Evolutionary conservation across 371 early-diverging fungal genomes (phyloP).

Genomic region (Mucor circinelloides): DNA sequence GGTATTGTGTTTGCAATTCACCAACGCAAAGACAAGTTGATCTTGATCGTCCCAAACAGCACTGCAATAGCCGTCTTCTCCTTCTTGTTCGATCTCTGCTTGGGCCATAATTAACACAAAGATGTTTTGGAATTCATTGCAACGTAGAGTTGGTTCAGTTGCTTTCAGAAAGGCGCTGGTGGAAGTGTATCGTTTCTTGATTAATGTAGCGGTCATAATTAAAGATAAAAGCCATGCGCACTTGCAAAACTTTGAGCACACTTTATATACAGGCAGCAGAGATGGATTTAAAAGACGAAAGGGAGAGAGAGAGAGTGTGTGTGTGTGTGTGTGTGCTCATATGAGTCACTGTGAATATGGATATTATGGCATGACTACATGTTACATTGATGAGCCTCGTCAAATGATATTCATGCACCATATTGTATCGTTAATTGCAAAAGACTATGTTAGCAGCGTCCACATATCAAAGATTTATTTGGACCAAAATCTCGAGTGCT

Average conservation of each 20-base stretch:
- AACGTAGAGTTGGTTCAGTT: not conserved
- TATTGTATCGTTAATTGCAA: too few relatives aligned
- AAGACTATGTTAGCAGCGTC: too few relatives aligned
- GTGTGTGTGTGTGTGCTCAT: not conserved
- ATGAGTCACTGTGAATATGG: not conserved
- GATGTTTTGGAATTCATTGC: not conserved
- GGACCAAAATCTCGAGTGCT: too few relatives aligned
- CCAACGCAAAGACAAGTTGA: not conserved
- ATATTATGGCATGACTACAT: not conserved
- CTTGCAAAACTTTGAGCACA: not conserved
- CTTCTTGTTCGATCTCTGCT: not conserved
- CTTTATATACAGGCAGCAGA: not conserved
- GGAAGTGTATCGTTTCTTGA: not conserved
- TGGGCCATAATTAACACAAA: not conserved
- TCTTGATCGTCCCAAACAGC: not conserved
- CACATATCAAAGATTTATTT: too few relatives aligned
- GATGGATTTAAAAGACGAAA: not conserved
- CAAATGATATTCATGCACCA: not conserved
- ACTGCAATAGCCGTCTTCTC: not conserved
- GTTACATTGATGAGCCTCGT: not conserved
- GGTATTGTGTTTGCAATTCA: not conserved
- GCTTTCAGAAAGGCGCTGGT: not conserved
- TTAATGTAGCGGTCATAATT: not conserved
- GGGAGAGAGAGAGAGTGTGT: too few relatives aligned
- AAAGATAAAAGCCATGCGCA: not conserved